These are phyloP conservation scores for Vaccinium macrocarpon DNA, from an alignment of 148 eudicot genomes.

Conservation along the genomic window DNA sequence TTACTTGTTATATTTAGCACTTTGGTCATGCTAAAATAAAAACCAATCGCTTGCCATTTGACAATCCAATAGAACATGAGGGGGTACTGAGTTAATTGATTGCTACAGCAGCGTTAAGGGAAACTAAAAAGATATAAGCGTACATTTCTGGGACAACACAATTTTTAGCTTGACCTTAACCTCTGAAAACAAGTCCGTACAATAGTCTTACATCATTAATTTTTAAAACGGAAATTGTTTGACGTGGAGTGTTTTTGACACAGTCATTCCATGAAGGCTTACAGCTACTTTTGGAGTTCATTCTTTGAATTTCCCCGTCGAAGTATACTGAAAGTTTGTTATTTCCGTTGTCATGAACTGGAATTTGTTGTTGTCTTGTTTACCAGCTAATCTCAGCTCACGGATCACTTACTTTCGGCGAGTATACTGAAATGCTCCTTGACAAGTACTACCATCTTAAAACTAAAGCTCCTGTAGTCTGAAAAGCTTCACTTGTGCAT, in stretches of 20 bases:
- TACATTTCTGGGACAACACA: background rate
- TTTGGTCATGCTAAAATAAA: background rate
- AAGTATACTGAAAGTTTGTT: background rate
- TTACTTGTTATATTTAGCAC: background rate
- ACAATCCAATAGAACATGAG: background rate
- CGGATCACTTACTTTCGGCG: conserved; percentile 78
- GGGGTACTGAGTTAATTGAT: background rate
- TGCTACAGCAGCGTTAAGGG: background rate
- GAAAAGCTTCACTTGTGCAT: background rate
- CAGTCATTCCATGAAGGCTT: background rate
- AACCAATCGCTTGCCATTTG: background rate
- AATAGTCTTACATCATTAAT: background rate
- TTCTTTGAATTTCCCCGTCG: background rate
- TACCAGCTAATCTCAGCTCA: conserved; percentile 64
- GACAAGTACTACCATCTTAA: conserved; percentile 87
- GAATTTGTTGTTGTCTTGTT: background rate
- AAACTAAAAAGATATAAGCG: background rate
- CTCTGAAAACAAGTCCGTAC: background rate
- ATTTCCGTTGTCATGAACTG: background rate
- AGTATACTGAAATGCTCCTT: conserved; percentile 85
- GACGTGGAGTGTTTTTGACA: background rate
- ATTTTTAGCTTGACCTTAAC: background rate
- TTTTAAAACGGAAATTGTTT: background rate
- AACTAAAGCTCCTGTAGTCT: conserved; percentile 9
- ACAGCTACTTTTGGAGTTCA: background rate